phyloP scores from a whole-genome alignment of 2,329 filamentous ascomycete genomes.

The Domatiomyces catenatus region DNA sequence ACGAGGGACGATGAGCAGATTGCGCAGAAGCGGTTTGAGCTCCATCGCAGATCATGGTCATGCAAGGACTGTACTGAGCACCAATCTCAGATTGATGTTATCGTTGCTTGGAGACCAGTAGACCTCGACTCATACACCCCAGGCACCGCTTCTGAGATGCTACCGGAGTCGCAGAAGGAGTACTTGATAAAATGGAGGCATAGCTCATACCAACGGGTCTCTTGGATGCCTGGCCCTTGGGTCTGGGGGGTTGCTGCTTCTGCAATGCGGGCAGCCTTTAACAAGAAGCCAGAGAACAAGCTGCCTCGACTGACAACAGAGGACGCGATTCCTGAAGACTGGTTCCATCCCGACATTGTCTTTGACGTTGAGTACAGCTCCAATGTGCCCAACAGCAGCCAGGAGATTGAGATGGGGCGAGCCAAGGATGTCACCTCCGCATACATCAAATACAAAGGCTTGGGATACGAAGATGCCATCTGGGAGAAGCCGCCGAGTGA shows the following conservation, averaged over 20 bases:
- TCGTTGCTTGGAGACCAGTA: slow-evolving; percentile 76
- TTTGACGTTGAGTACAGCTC: slow-evolving; percentile 60
- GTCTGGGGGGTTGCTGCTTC: slow-evolving; percentile 54
- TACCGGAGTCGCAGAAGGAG: slow-evolving; percentile 68
- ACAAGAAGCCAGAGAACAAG: slow-evolving; percentile 47
- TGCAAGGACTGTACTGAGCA: slow-evolving; percentile 62
- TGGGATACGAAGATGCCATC: slow-evolving; percentile 77
- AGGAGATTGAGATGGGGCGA: slow-evolving; percentile 55
- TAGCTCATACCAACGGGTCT: slow-evolving; percentile 64
- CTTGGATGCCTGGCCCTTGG: slow-evolving; percentile 85
- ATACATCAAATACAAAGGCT: slow-evolving; percentile 80
- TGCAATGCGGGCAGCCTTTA: slow-evolving; percentile 58
- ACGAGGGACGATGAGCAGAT: slow-evolving; percentile 32
- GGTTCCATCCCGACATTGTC: slow-evolving; percentile 72
- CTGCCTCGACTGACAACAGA: slow-evolving; percentile 54
- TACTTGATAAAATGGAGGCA: slow-evolving; percentile 83
- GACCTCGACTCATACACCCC: slow-evolving; percentile 41
- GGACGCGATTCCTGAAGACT: slow-evolving; percentile 79
- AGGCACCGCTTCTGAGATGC: slow-evolving; percentile 37
- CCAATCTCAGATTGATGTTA: slow-evolving; percentile 51
- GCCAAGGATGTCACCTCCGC: slow-evolving; percentile 59
- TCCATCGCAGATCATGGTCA: slow-evolving; percentile 61
- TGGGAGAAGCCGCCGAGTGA: slow-evolving; percentile 67
- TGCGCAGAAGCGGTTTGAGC: slow-evolving; percentile 47
- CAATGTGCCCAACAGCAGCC: slow-evolving; percentile 40